Percentiles rank a stretch among this genome's conserved stretches.
These are phyloP conservation scores for Linum tenue DNA, from an alignment of 345 rosid genomes.

Conservation along the genomic window DNA sequence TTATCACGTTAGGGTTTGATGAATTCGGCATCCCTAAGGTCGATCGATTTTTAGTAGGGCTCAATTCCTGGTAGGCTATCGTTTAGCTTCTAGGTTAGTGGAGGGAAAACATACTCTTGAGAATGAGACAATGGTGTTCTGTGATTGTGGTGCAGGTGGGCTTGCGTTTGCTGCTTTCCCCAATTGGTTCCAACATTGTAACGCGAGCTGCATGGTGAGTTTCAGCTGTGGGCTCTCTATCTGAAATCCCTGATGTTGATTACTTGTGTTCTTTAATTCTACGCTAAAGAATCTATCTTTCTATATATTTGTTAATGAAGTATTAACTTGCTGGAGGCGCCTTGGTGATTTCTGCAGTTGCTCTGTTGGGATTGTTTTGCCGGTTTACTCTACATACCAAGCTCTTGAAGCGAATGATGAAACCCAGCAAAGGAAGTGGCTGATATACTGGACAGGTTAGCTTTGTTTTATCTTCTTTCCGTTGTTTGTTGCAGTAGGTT, in stretches of 20 bases:
- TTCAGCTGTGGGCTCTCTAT: neutral
- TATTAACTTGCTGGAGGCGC: neutral
- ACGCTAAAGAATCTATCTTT: neutral
- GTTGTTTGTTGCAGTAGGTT: no score
- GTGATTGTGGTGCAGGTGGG: conserved; percentile 43
- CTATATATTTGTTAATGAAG: neutral
- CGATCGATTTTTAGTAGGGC: no score
- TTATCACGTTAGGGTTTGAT: no score
- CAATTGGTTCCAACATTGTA: conserved; percentile 54
- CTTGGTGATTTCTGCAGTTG: conserved; percentile 37
- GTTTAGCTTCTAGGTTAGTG: no score
- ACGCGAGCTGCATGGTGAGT: conserved; percentile 77
- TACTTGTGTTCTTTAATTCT: neutral
- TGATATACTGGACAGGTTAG: conserved; percentile 86
- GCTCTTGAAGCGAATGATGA: conserved; percentile 64
- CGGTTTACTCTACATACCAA: conserved; percentile 78
- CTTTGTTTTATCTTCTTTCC: neutral
- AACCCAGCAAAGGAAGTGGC: conserved; percentile 60
- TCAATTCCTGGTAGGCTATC: no score
- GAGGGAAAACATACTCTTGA: neutral
- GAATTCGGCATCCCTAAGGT: no score
- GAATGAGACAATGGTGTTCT: no score
- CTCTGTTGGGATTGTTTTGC: conserved; percentile 60
- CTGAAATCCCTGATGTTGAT: neutral
- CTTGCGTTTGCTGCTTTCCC: conserved; percentile 55